Evolutionary conservation across 176 grass and related monocot genomes (phyloP).

Genomic region (Musa troglodytarum): DNA sequence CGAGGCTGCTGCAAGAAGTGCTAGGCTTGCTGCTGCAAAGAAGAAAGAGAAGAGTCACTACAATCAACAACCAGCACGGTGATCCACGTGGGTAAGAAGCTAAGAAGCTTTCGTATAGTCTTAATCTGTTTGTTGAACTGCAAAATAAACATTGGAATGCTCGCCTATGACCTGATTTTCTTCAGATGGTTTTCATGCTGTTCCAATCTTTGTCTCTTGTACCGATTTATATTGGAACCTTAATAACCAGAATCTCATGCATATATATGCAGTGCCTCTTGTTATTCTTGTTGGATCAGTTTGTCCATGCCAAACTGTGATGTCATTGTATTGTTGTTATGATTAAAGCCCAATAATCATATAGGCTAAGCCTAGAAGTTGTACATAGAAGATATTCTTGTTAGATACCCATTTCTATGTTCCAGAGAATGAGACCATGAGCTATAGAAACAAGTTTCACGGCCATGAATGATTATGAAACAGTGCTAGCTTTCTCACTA

Average conservation of each 20-base stretch:
- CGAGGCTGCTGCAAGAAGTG: conserved; percentile 79
- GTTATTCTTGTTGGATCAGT: too few species aligned
- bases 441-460: too few species aligned
- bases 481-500: too few species aligned
- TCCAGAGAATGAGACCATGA: too few species aligned
- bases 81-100: background rate
- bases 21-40: conserved; percentile 76
- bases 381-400: too few species aligned
- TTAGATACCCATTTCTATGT: too few species aligned
- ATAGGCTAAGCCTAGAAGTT: too few species aligned
- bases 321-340: too few species aligned
- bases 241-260: background rate
- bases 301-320: too few species aligned
- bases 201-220: background rate
- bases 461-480: too few species aligned
- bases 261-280: conserved; percentile 6
- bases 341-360: too few species aligned
- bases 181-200: background rate
- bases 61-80: conserved; percentile 93
- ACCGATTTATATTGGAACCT: background rate
- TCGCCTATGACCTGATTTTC: background rate
- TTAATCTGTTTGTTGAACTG: conserved; percentile 7
- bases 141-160: conserved; percentile 3
- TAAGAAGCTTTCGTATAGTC: too few species aligned
- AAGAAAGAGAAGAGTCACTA: conserved; percentile 99